Base-by-base conservation (phyloP, 257 asterid species). In the Penstemon davidsonii region DNA sequence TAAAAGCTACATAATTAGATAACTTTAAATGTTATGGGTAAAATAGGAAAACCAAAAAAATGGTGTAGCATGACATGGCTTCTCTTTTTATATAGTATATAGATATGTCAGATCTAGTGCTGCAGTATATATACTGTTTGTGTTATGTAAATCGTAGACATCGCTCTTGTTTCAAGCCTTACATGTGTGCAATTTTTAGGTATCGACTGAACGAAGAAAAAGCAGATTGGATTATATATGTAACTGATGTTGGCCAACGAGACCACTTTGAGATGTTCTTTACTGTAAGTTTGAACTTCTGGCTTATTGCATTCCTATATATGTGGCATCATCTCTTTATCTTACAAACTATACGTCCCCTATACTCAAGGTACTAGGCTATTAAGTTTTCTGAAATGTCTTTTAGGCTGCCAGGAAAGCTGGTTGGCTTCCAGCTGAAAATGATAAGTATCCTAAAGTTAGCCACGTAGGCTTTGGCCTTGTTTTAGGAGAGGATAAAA, bases 251-350 rank as follows among this genome's bases (percentile, higher is more conserved):
- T 68, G 97, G 96, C 71, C 99, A 91, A 76, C 65, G 84, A 25
- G 96, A 91, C 74, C 99, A 94, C 78, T 94, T 94, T 78, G 99
- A 63, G 47, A 91, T 91, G 96, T 78, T 94, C 63, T 94, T 94
- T 70, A 66, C 85, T 65, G 96, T 94, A 81, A 83, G 99, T 84
- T 60, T 71, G 65, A 52, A 50, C 54, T 7, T 67, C 33, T 71
- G 18, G 13, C 10, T 39, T 50, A 4, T 25, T 41, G 44, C 41
- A 58, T 25, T 33, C 38, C 3, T 41, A 49, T 39, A 47, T 42
- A 72, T 50, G 55, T 49, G 18, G 13, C 60, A 40, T 66, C 6
- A 8, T 58, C 15, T 57, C 39, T 55, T 66, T 51, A 37, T 43
- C 52, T 57, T 64, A 44, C 70, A 25, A 25, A 25, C 33, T 25